Base-by-base conservation (phyloP, 805 yeast genomes). In the baker's yeast (Saccharomyces cerevisiae) region DNA sequence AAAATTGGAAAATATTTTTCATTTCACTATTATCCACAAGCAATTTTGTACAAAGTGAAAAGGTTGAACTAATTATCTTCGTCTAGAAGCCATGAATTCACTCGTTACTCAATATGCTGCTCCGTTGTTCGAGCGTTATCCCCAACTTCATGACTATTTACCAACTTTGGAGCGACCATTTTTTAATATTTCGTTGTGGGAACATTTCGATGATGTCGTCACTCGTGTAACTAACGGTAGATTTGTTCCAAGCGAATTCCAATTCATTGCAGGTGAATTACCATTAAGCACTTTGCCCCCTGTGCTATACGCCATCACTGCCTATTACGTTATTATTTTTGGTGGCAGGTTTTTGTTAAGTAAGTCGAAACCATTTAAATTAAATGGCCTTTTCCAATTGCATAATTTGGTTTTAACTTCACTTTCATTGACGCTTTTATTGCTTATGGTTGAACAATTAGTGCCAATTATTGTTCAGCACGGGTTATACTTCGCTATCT, bases 401-500 rank as follows among this genome's bases (percentile, higher is more conserved):
- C 98, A 92, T 73, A 92, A 92, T 74, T 69, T 90, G 56, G 64
- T 81, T 41, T 78, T 92, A 66, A 89, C 97, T 11, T 55, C 79
- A 22, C 74, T 84, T 48, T 88, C 96, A 9, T 77, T 84, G 55
- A 63, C 75, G 21, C 76, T 92, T 66, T 76, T 90, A 61, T 62
- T 84, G 43, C 80, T 92, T 63, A 76, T 86, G 69, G 70, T 85
- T 53, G 98, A 92, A 76, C 98, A 92, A 74, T 73, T 91, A 61
- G 66, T 87, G 51, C 97, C 97, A 46, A 84, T 87, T 65, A 72
- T 90, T 59, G 76, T 74, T 62, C 69, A 77, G 57, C 81, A 91
- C 67, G 98, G 98, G 9, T 54, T 92, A 24, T 85, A 86, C 71
- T 89, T 81, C 69, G 89, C 96, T 51, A 85, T 92, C 66, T 92